phyloP scores from a whole-genome alignment of 108 stramenopile genomes.

The Cyclotella baltica region DNA sequence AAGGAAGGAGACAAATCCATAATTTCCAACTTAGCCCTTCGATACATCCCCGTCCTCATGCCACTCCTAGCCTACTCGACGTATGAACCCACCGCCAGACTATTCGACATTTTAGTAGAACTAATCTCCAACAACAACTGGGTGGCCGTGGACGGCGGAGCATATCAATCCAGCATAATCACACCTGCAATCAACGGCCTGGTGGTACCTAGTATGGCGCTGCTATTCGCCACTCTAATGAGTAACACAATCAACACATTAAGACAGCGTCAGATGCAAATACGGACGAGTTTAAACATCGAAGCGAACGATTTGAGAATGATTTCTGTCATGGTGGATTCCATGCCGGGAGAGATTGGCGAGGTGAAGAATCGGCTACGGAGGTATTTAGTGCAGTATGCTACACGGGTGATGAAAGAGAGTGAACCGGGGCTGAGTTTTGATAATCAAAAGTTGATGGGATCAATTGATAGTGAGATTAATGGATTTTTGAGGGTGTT shows the following conservation, averaged over 20 bases:
- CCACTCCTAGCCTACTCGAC: conserved; percentile 50
- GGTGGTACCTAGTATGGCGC: conserved; percentile 54
- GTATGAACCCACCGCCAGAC: conserved; percentile 42
- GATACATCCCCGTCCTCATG: conserved; percentile 44
- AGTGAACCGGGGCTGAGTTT: conserved; percentile 48
- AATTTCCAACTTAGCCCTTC: conserved; percentile 15
- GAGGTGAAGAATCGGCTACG: conserved; percentile 44
- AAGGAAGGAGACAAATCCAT: background rate
- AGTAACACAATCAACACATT: conserved; percentile 63
- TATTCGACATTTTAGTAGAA: conserved; percentile 41
- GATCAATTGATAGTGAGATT: conserved; percentile 66
- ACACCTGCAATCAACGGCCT: conserved; percentile 67
- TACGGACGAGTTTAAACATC: conserved; percentile 65
- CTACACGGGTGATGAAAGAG: conserved; percentile 68
- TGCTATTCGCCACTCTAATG: conserved; percentile 63
- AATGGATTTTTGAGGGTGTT: conserved; percentile 61
- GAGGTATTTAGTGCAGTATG: conserved; percentile 66
- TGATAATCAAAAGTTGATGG: conserved; percentile 44
- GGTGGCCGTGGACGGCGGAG: conserved; percentile 80
- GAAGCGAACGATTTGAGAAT: conserved; percentile 74
- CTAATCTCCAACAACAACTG: conserved; percentile 51
- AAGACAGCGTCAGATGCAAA: conserved; percentile 63
- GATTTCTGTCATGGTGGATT: conserved; percentile 60
- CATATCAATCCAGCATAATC: conserved; percentile 71
- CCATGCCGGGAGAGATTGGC: conserved; percentile 36